These are phyloP conservation scores for Helicostylum pulchrum DNA, from an alignment of 192 early-diverging fungal species.

Conservation along the genomic window DNA sequence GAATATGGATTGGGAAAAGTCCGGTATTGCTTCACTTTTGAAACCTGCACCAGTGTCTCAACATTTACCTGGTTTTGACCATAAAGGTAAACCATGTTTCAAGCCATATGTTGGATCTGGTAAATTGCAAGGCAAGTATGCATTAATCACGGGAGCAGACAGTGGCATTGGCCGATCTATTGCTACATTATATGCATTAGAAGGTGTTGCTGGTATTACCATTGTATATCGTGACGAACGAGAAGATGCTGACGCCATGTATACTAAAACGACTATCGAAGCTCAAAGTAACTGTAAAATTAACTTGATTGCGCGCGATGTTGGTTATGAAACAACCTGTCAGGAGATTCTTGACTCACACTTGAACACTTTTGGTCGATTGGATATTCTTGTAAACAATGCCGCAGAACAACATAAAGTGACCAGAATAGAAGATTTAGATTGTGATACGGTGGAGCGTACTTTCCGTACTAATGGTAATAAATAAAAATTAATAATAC, in stretches of 20 bases:
- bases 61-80: conserved; percentile 40
- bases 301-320: conserved; percentile 36
- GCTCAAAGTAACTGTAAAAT: conserved; percentile 30
- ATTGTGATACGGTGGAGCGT: conserved; percentile 39
- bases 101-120: conserved; percentile 41
- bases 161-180: conserved; percentile 53
- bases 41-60: conserved; percentile 41
- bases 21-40: conserved; percentile 33
- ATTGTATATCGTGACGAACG: conserved; percentile 52
- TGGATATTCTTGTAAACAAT: conserved; percentile 46
- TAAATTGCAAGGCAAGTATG: conserved; percentile 47
- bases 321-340: conserved; percentile 41
- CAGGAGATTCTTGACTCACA: conserved; percentile 39
- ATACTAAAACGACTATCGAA: conserved; percentile 40
- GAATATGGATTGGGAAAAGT: conserved; percentile 29
- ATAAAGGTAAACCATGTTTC: conserved; percentile 30
- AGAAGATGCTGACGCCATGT: conserved; percentile 50
- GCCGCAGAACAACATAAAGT: conserved; percentile 45
- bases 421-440: conserved; percentile 34
- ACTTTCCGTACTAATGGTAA: conserved; percentile 48
- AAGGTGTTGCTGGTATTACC: conserved; percentile 46
- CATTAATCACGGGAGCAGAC: conserved; percentile 47
- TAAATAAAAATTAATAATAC: neutral
- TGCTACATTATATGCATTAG: conserved; percentile 49
- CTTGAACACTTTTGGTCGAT: conserved; percentile 36